Base-by-base conservation (phyloP, 1,139 yeast species). In the Lodderomyces orthopsilosis region DNA sequence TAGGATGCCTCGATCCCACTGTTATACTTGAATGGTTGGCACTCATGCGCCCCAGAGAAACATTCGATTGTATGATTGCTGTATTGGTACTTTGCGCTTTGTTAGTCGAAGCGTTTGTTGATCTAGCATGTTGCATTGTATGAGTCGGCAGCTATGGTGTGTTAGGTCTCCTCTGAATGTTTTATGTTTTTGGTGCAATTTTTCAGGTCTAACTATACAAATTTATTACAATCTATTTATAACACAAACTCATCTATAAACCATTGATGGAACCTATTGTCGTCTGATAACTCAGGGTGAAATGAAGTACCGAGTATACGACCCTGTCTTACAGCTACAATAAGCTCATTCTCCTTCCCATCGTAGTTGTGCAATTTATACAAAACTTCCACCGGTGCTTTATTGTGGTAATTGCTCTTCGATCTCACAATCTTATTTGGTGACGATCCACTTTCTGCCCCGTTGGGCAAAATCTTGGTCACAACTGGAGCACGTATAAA, bases 401-500 rank as follows among this genome's bases (percentile, higher is more conserved):
- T 38, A 48, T 69, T 66, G 14, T 36, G 37, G 47, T 66, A 64
- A 21, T 49, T 46, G 49, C 66, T 69, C 24, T 51, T 47, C 1
- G 70, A 57, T 14, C 46, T 40, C 6, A 67, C 59, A 1, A 62
- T 49, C 5, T 48, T 56, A 10, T 22, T 6, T 17, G 17, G 13
- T 2, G 21, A 21, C 2, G 26, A 18, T 12, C 24, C 22, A 28
- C 14, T 6, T 7, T n/a, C 13, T 19, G 43, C 47, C n/a, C 62
- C 56, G 27, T 56, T 51, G 17, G 55, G 48, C 42, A 67, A 53
- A 5, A 77, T 57, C 28, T 61, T 58, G 21, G 76, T 71, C 7
- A 86, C 82, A 1, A 84, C 83, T 0, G 95, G 95, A 0, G 95
- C 95, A 38, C 95, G 67, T 37, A 87, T 87, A 57, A 87, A 87